A percentile compares a stretch with the other conserved stretches of the same genome.
phyloP scores from a whole-genome alignment of 1,284 basidiomycete genomes.

The Tetrapyrgos nigripes region DNA sequence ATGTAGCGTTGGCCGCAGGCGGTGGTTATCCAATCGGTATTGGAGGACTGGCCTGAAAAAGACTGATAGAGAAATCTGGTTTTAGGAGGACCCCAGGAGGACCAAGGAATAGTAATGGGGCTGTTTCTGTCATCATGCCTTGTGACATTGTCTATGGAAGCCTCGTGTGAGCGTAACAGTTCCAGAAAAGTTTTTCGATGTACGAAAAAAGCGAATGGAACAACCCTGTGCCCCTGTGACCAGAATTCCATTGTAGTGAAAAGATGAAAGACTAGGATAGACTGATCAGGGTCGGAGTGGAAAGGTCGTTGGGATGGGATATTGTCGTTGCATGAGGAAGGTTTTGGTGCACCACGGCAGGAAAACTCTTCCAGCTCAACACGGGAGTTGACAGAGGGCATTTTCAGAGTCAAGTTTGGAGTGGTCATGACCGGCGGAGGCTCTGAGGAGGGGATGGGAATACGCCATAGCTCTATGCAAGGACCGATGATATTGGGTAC shows the following conservation, averaged over 20 bases:
- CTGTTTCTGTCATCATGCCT: not conserved
- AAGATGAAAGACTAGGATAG: constrained; percentile 15
- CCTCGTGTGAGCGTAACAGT: not conserved
- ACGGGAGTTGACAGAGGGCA: constrained; percentile 1
- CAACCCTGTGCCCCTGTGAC: no score
- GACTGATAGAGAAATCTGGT: constrained; percentile 7
- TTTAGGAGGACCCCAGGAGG: constrained; percentile 11
- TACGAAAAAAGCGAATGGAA: constrained; percentile 14
- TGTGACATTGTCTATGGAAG: not conserved
- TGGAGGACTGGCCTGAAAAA: not conserved
- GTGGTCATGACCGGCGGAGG: not conserved
- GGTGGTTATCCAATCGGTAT: constrained; percentile 14
- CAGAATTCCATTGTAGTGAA: not conserved
- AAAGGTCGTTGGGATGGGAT: constrained; percentile 11
- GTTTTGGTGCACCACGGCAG: constrained; percentile 15
- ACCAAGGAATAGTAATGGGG: constrained; percentile 2
- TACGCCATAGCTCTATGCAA: constrained; percentile 14
- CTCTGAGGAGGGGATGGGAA: not conserved
- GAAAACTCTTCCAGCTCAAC: constrained; percentile 11
- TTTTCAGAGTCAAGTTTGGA: constrained; percentile 3
- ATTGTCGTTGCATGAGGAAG: not conserved
- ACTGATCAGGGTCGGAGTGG: constrained; percentile 6
- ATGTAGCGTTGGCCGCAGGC: constrained; percentile 15
- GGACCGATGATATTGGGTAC: constrained; percentile 9
- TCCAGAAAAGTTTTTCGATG: constrained; percentile 10